Evolutionary conservation across 495 filamentous ascomycete genomes (phyloP).

Genomic region (Clohesyomyces aquaticus): DNA sequence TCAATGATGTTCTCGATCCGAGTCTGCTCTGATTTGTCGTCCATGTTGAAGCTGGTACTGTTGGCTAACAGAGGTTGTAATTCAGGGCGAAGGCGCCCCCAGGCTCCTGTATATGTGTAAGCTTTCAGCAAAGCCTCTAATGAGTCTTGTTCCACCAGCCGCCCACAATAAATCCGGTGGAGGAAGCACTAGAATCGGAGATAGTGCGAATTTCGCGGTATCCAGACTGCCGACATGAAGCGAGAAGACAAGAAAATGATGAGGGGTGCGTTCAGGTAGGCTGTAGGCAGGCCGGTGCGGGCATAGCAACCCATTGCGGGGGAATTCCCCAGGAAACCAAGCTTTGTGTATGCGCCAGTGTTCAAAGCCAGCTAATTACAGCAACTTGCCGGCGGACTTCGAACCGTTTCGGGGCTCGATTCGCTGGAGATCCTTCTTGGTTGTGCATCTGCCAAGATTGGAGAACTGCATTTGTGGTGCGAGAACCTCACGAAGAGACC

Average conservation of each 20-base stretch:
- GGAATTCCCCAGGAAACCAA: background rate
- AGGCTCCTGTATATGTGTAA: too few species aligned
- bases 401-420: background rate
- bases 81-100: background rate
- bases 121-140: too few species aligned
- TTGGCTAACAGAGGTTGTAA: background rate
- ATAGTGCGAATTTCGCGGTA: background rate
- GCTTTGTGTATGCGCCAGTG: too few species aligned
- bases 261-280: too few species aligned
- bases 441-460: background rate
- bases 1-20: constrained; percentile 4
- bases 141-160: too few species aligned
- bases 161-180: too few species aligned
- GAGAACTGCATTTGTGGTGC: background rate
- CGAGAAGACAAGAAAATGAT: background rate
- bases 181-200: too few species aligned
- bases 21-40: constrained; percentile 23
- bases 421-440: background rate
- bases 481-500: background rate
- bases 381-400: too few species aligned
- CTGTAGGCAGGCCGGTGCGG: background rate
- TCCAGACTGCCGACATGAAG: background rate
- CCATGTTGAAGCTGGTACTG: constrained; percentile 11
- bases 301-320: background rate
- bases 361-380: too few species aligned